Evolutionary conservation across 192 early-diverging fungal genomes (phyloP).

Genomic region (Haplosporangium gracile): DNA sequence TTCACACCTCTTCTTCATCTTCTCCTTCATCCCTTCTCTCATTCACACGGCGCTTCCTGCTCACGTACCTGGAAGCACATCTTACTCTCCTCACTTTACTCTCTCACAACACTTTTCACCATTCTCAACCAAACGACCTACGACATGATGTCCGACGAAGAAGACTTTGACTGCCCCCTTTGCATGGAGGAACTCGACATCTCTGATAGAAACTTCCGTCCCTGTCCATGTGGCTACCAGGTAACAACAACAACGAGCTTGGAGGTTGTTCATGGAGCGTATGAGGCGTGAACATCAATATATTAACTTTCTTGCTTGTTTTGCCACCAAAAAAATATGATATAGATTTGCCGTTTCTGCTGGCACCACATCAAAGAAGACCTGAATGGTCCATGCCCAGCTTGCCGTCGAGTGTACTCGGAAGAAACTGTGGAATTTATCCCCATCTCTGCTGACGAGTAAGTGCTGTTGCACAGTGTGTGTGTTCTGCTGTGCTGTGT

Average conservation of each 20-base stretch:
- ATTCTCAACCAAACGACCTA: conserved; percentile 4
- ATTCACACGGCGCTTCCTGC: neutral
- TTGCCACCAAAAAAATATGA: neutral
- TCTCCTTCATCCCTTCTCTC: neutral
- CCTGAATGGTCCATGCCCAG: conserved; percentile 94
- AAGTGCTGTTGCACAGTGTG: conserved; percentile 51
- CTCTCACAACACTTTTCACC: conserved; percentile 1
- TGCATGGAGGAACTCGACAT: conserved; percentile 99
- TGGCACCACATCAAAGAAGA: conserved; percentile 98
- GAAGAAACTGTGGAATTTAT: conserved; percentile 92
- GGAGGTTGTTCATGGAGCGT: neutral
- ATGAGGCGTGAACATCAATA: neutral
- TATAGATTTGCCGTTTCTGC: conserved; percentile 98
- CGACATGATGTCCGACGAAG: conserved; percentile 71
- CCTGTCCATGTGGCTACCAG: conserved; percentile 99
- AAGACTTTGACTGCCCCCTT: conserved; percentile 97
- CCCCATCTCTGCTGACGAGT: conserved; percentile 93
- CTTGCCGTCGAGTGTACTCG: conserved; percentile 92
- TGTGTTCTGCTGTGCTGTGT: neutral
- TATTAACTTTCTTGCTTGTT: neutral
- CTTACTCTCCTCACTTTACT: neutral
- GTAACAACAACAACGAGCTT: conserved; percentile 57
- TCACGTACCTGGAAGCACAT: neutral
- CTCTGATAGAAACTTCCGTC: conserved; percentile 96
- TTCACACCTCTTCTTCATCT: neutral